Evolutionary conservation across 129 eudicot species (phyloP).

Genomic region (Artemisia tridentata): DNA sequence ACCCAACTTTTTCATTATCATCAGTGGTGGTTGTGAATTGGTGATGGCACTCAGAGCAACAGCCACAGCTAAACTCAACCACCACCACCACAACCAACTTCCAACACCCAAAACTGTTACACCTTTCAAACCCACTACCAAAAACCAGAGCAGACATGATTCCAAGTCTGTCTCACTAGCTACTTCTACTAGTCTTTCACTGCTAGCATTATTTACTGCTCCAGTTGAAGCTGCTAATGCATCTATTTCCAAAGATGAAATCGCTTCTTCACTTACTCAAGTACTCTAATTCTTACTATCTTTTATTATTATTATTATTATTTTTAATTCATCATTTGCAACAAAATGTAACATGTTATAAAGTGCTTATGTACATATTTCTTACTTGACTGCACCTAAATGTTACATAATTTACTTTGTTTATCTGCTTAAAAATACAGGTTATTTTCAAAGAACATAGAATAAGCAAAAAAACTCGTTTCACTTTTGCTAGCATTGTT

Average conservation of each 20-base stretch:
- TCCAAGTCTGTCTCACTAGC: constrained; percentile 37
- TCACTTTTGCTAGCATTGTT: no score
- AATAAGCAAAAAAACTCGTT: no score
- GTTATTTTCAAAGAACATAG: no score
- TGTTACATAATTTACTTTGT: no score
- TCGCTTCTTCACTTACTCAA: constrained; percentile 81
- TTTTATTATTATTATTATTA: not conserved
- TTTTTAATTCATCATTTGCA: no score
- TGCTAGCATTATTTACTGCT: constrained; percentile 53
- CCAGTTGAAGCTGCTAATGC: constrained; percentile 61
- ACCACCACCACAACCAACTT: constrained; percentile 45
- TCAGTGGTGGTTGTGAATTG: constrained; percentile 25
- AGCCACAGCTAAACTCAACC: constrained; percentile 54
- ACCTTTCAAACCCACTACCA: constrained; percentile 46
- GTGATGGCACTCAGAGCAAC: constrained; percentile 88
- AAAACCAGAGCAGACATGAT: constrained; percentile 40
- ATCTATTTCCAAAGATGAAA: constrained; percentile 64
- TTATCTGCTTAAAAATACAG: no score
- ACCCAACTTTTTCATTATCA: constrained; percentile 10
- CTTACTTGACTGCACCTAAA: no score
- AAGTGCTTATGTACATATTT: no score
- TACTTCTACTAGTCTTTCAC: constrained; percentile 56
- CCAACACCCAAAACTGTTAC: constrained; percentile 36
- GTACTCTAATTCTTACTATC: constrained; percentile 23
- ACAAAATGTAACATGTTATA: no score